Evolutionary conservation across 2,329 filamentous ascomycete species (phyloP).

Genomic region (Rhinocladiella similis): DNA sequence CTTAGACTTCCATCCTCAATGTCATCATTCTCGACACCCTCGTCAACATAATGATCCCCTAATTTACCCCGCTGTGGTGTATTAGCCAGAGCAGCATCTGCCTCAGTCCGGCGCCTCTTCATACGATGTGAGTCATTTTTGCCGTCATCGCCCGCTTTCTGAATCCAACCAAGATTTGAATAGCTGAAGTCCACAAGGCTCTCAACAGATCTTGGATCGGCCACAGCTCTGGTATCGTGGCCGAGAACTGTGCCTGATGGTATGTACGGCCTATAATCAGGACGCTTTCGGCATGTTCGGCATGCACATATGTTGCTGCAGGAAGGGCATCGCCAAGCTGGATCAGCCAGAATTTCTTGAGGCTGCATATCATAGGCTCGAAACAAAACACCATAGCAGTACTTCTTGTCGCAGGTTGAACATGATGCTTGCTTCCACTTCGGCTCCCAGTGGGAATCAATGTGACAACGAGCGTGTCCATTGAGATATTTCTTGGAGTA

Average conservation of each 20-base stretch:
- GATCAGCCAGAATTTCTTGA: conserved; percentile 74
- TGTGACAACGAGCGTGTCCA: conserved; percentile 68
- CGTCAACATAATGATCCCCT: conserved; percentile 45
- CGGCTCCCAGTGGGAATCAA: conserved; percentile 77
- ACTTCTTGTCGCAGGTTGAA: conserved; percentile 71
- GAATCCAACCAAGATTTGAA: conserved; percentile 84
- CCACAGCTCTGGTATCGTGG: conserved; percentile 85
- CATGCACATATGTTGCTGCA: conserved; percentile 88
- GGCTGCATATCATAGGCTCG: conserved; percentile 90
- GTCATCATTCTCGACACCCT: conserved; percentile 33
- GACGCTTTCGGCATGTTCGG: conserved; percentile 69
- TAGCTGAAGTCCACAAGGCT: conserved; percentile 85
- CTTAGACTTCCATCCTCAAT: conserved; percentile 22
- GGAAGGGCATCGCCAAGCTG: conserved; percentile 84
- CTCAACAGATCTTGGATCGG: conserved; percentile 88
- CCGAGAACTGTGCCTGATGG: conserved; percentile 86
- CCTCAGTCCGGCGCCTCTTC: conserved; percentile 53
- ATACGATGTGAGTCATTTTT: conserved; percentile 46
- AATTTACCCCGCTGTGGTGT: conserved; percentile 34
- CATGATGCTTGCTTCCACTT: conserved; percentile 85
- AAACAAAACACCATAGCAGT: conserved; percentile 92
- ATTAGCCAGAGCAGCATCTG: conserved; percentile 49
- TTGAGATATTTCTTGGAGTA: conserved; percentile 56
- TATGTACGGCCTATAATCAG: conserved; percentile 73
- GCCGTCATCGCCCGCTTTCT: conserved; percentile 55